phyloP scores from a whole-genome alignment of 1,284 basidiomycete genomes.

The Butyriboletus appendiculatus region DNA sequence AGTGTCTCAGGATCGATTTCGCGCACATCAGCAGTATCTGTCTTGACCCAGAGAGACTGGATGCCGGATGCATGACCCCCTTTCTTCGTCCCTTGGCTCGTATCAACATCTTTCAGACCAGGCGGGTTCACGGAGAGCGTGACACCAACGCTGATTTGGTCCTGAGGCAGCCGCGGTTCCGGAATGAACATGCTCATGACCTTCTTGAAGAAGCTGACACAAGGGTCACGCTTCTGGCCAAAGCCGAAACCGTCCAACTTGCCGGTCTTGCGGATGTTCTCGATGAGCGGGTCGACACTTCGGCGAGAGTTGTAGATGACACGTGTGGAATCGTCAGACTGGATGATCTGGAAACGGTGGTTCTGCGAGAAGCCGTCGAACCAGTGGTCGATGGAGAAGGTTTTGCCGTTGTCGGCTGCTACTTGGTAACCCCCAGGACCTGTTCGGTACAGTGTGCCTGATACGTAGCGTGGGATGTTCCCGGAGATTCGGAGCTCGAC shows the following conservation, averaged over 20 bases:
- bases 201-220: conserved; percentile 33
- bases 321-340: conserved; percentile 19
- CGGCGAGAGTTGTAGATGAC: conserved; percentile 33
- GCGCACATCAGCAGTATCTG: conserved; percentile 29
- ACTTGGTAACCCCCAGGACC: conserved; percentile 31
- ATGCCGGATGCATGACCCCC: conserved; percentile 30
- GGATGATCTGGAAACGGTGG: conserved; percentile 35
- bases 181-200: conserved; percentile 34
- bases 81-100: conserved; percentile 15
- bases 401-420: conserved; percentile 14
- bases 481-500: conserved; percentile 31
- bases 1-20: conserved; percentile 39
- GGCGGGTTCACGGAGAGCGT: conserved; percentile 35
- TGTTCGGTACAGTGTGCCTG: conserved; percentile 31
- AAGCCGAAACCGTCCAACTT: conserved; percentile 20
- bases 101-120: conserved; percentile 20
- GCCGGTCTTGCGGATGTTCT: conserved; percentile 29
- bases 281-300: conserved; percentile 29
- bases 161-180: background rate
- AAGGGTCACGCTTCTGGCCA: conserved; percentile 34
- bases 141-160: conserved; percentile 27
- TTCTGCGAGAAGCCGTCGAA: conserved; percentile 36
- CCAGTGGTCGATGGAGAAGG: conserved; percentile 30
- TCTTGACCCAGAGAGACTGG: conserved; percentile 37
- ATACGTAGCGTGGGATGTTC: conserved; percentile 32